phyloP scores from a whole-genome alignment of 1,284 basidiomycete genomes.

The Mycosarcoma mackinlayi region DNA sequence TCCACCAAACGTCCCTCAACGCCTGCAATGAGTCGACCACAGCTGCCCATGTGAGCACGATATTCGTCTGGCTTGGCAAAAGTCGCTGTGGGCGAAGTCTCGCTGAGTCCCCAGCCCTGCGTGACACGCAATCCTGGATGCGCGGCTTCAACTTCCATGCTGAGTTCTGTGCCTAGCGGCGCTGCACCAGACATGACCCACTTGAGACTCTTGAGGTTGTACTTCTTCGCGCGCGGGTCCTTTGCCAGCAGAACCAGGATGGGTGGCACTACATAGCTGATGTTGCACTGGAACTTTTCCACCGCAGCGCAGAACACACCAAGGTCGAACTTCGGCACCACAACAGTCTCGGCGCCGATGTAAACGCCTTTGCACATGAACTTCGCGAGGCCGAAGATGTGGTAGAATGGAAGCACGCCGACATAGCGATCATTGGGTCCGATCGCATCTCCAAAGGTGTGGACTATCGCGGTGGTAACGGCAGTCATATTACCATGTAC shows the following conservation, averaged over 20 bases:
- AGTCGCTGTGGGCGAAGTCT: conserved; percentile 76
- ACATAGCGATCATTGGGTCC: conserved; percentile 40
- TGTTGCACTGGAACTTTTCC: conserved; percentile 76
- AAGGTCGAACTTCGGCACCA: conserved; percentile 81
- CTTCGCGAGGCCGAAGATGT: conserved; percentile 71
- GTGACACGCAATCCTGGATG: conserved; percentile 69
- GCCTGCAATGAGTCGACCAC: conserved; percentile 80
- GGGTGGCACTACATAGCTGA: conserved; percentile 81
- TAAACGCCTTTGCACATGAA: conserved; percentile 76
- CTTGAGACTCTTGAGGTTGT: conserved; percentile 76
- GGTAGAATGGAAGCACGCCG: conserved; percentile 58
- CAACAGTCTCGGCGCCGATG: conserved; percentile 74
- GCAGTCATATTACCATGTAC: conserved; percentile 60
- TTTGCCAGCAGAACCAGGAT: conserved; percentile 80
- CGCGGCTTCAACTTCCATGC: conserved; percentile 73
- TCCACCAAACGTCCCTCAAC: conserved; percentile 80
- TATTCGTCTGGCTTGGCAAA: conserved; percentile 47
- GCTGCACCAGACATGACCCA: conserved; percentile 82
- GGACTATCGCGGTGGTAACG: conserved; percentile 45
- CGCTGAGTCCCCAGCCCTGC: conserved; percentile 78
- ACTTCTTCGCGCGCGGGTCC: conserved; percentile 79
- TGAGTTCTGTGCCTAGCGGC: conserved; percentile 77
- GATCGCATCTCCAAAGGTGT: conserved; percentile 41
- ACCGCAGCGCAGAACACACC: conserved; percentile 77
- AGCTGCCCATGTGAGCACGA: conserved; percentile 57